Conservation (phyloP, 768 basidiomycete genomes). For the Pulveroboletus ravenelii region DNA sequence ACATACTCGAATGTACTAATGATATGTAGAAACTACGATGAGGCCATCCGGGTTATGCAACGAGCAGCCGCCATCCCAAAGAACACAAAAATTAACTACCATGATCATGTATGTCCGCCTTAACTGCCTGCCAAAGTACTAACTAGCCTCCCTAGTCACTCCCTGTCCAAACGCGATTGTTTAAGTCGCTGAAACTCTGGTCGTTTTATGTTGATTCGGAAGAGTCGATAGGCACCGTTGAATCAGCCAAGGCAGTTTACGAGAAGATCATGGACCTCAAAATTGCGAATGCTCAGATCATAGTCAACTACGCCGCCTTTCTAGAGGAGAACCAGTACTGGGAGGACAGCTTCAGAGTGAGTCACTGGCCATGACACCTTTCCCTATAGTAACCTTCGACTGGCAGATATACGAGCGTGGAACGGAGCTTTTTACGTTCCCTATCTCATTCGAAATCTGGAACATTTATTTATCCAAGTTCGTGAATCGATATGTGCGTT, state of each 20-base stretch:
- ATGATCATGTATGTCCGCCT: constrained; percentile 73
- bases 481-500: constrained; percentile 86
- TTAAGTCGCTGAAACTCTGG: constrained; percentile 98
- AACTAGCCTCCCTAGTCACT: constrained; percentile 50
- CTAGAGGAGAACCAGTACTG: constrained; percentile 97
- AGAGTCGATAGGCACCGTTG: constrained; percentile 93
- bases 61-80: constrained; percentile 89
- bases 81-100: constrained; percentile 86
- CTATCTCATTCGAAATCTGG: constrained; percentile 98
- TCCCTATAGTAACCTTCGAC: constrained; percentile 6
- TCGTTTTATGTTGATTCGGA: constrained; percentile 98
- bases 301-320: constrained; percentile 96
- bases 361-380: constrained; percentile 31
- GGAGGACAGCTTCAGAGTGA: constrained; percentile 97
- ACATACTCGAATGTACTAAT: constrained; percentile 8
- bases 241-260: constrained; percentile 87
- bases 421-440: constrained; percentile 95
- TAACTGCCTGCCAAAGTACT: constrained; percentile 4
- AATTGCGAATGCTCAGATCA: constrained; percentile 96
- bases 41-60: constrained; percentile 94
- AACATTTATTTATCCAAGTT: constrained; percentile 98
- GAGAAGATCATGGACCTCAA: constrained; percentile 95
- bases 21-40: constrained; percentile 83
- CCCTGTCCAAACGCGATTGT: constrained; percentile 82
- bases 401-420: constrained; percentile 89